These are phyloP conservation scores for Starmerella floricola DNA, from an alignment of 805 yeast genomes.

Conservation along the genomic window DNA sequence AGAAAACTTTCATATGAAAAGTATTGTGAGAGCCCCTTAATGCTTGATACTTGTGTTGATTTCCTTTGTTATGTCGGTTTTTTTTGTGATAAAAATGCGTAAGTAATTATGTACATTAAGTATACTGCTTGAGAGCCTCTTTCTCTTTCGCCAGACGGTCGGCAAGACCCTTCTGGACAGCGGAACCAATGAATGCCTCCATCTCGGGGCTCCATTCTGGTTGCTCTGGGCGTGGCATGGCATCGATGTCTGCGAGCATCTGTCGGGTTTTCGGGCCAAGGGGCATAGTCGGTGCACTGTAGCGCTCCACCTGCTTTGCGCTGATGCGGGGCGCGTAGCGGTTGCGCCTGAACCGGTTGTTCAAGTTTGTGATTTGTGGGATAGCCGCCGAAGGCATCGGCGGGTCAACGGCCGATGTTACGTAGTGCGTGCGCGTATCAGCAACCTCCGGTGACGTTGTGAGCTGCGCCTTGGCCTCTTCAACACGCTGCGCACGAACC, in stretches of 20 bases:
- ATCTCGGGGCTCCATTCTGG: slow-evolving; percentile 40
- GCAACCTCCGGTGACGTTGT: slow-evolving; percentile 48
- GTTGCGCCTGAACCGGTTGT: slow-evolving; percentile 51
- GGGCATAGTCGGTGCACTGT: slow-evolving; percentile 70
- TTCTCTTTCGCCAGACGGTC: slow-evolving; percentile 15
- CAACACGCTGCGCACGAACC: slow-evolving; percentile 36
- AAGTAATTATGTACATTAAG: slow-evolving; percentile 4
- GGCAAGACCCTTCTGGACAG: slow-evolving; percentile 23
- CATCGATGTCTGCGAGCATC: slow-evolving; percentile 27
- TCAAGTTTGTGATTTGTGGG: slow-evolving; percentile 60
- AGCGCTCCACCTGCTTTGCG: slow-evolving; percentile 47
- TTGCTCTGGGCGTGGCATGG: slow-evolving; percentile 26
- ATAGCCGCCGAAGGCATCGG: slow-evolving; percentile 62
- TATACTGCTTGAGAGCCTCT: slow-evolving; percentile 13
- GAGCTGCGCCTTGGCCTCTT: slow-evolving; percentile 31
- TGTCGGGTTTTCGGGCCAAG: slow-evolving; percentile 40
- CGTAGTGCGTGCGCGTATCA: slow-evolving; percentile 62
- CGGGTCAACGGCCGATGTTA: slow-evolving; percentile 50
- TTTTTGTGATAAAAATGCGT: neutral
- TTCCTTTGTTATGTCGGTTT: no score
- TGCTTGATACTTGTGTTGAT: no score
- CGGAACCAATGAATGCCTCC: slow-evolving; percentile 41
- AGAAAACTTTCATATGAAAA: no score
- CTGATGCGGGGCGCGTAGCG: slow-evolving; percentile 40
- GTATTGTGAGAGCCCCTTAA: no score